Conservation (phyloP, 2,329 filamentous ascomycete species). For the Macrophomina phaseolina region DNA sequence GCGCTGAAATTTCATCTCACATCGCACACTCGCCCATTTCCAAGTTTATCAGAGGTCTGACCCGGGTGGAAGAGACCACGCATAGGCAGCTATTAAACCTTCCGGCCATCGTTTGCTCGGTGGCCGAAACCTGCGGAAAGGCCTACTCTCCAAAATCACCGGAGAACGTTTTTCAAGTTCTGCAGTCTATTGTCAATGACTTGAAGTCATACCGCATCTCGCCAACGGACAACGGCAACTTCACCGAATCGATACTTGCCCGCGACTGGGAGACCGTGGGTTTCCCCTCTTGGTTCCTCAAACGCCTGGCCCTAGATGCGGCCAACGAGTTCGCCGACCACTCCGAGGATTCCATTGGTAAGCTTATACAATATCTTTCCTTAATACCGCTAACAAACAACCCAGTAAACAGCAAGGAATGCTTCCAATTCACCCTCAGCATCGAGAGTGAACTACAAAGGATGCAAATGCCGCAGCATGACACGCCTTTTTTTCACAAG, state of each 20-base stretch:
- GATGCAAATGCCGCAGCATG: slow-evolving; percentile 3
- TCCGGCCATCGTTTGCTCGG: slow-evolving; percentile 12
- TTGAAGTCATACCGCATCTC: slow-evolving; percentile 31
- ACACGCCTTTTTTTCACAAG: slow-evolving; percentile 2
- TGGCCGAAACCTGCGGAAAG: slow-evolving; percentile 18
- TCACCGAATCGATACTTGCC: slow-evolving; percentile 41
- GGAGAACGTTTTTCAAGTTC: slow-evolving; percentile 1
- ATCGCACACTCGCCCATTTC: not conserved
- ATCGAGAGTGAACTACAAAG: slow-evolving; percentile 12
- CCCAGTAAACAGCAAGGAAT: not conserved
- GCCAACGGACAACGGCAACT: slow-evolving; percentile 33
- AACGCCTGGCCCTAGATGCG: slow-evolving; percentile 44
- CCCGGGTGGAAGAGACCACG: not conserved
- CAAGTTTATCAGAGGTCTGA: not conserved
- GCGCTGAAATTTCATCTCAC: not conserved
- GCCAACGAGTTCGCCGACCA: slow-evolving; percentile 44
- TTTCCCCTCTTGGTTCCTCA: slow-evolving; percentile 39
- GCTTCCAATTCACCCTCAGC: not conserved
- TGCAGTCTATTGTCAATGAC: not conserved
- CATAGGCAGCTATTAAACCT: not conserved
- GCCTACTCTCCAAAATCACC: not conserved
- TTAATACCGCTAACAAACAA: not conserved
- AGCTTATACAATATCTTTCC: not conserved
- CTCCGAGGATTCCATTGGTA: slow-evolving; percentile 24
- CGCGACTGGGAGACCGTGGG: slow-evolving; percentile 42